Base-by-base conservation (phyloP, 768 basidiomycete species). In the Multifurca ochricompacta region DNA sequence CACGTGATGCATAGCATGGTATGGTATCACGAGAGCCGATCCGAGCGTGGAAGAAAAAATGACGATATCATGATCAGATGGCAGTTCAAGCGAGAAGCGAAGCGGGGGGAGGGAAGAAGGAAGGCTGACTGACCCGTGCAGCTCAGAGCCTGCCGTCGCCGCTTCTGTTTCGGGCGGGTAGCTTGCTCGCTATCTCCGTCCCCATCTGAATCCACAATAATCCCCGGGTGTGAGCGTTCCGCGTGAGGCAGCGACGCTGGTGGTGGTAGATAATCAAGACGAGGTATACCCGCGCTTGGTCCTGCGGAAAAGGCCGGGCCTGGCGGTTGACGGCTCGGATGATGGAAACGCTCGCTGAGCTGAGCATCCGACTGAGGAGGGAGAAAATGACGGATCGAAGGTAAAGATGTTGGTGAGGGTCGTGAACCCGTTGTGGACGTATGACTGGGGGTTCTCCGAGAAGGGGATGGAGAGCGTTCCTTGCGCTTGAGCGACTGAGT, bases 91-190 rank as follows among this genome's bases (percentile, higher is more conserved):
- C 56, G 52, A 45, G 54, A 51, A 56, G 43, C 49, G 54, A 56
- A n/a, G 43, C 36, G 54, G 49, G 48, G 44, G 49, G 59, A 57
- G 58, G n/a, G n/a, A n/a, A n/a, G n/a, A n/a, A n/a, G n/a, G n/a
- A n/a, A 60, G 27, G 52, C 39, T 30, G 39, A 71, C 77, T 71
- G 67, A 88, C 87, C 87, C 49, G 87, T 91, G 68, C 88, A 91
- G 65, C 87, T 91, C 61, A 91, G 70, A 35, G 88, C 87, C 66
- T 91, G 87, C 41, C 88, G 73, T 48, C 88, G 75, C 48, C 88
- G 74, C 69, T 88, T 91, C 78, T 89, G 89, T 75, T 89, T 90
- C 14, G 81, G 81, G 14, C 81, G 86, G 37, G 75, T 76, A 46
- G 74, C 77, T 11, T 68, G 66, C 41, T 76, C 76, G 9, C 48